Evolutionary conservation across 2,329 filamentous ascomycete species (phyloP).

Genomic region (Diaporthe batatas): DNA sequence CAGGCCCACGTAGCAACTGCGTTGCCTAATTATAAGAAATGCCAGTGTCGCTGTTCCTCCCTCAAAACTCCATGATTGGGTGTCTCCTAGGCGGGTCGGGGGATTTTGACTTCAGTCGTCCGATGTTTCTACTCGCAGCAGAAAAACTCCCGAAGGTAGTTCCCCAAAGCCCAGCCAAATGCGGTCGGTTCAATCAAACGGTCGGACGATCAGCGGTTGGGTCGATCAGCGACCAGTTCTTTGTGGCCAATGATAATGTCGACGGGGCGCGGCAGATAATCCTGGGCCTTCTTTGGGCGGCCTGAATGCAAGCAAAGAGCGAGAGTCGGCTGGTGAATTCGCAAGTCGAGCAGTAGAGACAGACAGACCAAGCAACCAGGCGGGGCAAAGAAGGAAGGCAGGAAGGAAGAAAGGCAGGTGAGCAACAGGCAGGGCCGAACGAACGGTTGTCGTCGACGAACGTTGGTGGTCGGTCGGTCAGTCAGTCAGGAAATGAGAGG

Average conservation of each 20-base stretch:
- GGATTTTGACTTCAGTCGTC: constrained; percentile 19
- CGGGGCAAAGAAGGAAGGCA: constrained; percentile 1
- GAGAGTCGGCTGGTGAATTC: constrained; percentile 8
- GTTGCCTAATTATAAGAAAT: background rate
- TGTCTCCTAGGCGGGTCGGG: constrained; percentile 9
- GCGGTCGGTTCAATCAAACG: constrained; percentile 27
- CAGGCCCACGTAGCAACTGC: constrained; percentile 3
- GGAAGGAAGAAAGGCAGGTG: background rate
- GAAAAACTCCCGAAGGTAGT: constrained; percentile 18
- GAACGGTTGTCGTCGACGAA: constrained; percentile 25
- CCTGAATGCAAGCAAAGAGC: constrained; percentile 25
- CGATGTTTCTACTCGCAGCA: constrained; percentile 19
- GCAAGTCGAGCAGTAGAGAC: constrained; percentile 34
- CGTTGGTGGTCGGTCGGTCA: background rate
- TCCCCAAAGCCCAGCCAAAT: constrained; percentile 17
- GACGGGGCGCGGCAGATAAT: background rate
- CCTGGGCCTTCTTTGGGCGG: constrained; percentile 5
- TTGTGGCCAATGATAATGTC: constrained; percentile 15
- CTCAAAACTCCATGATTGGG: constrained; percentile 28
- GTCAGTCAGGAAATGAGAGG: constrained; percentile 23
- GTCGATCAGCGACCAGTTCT: constrained; percentile 22
- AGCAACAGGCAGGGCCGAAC: background rate
- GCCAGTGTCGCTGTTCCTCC: constrained; percentile 3
- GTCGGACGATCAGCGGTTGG: constrained; percentile 29
- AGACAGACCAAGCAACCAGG: constrained; percentile 16